Base-by-base conservation (phyloP, 345 rosid genomes). In the Cardamine occulta region DNA sequence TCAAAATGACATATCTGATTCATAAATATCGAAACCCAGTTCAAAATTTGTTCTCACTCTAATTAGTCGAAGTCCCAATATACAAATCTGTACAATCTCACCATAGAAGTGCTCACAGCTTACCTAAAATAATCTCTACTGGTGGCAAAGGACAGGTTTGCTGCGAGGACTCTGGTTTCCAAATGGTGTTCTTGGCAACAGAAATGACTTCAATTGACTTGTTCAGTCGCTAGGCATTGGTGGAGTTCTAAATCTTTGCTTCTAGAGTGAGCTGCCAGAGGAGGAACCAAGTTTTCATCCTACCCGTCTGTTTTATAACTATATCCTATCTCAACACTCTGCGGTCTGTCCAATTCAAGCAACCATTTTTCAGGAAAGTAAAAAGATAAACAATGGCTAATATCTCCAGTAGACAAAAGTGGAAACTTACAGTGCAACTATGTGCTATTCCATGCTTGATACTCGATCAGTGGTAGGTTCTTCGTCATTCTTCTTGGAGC, bases 401-500 rank as follows among this genome's bases (percentile, higher is more conserved):
- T 60, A 40, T 26, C 34, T 48, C 56, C 24, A 61, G 31, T 15
- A 54, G 71, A 63, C 45, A 57, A 61, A 47, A 53, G 59, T 7
- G 35, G 34, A 31, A 63, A 35, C 75, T 47, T 70, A 70, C 80
- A 14, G 26, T 44, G 29, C 1, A 62, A 32, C 51, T 45, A 24
- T 54, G 35, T 34, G 44, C 75, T 62, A 54, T 69, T 29, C 68
- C 34, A 32, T 13, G 75, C 37, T 70, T 70, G 61, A 45, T 45
- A 68, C 45, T 51, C 75, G 47, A 9, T 53, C 32, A 35, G 37
- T 63, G 54, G 66, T 8, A 18, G 52, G 71, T 63, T 45, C 80
- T 55, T 65, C 45, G 19, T 63, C 80, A 47, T 24, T 47, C 66
- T 53, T 68, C 75, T 63, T 34, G 70, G n/a, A 63, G 26, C 19